Conservation (phyloP, 495 filamentous ascomycete species). For the Podospora australis region DNA sequence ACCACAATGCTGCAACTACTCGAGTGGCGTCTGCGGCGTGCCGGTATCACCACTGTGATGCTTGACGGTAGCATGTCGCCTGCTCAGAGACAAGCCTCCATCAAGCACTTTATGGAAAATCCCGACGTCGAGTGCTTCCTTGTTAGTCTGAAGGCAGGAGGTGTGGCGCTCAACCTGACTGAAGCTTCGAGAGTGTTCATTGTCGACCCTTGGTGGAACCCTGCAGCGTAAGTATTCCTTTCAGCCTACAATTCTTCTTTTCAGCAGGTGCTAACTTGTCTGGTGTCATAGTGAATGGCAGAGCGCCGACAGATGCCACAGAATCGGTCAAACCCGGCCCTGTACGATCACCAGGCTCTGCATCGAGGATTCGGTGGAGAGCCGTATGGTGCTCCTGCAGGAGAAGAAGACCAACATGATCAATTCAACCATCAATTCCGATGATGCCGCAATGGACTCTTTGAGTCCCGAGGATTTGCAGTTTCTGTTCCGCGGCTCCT, state of each 20-base stretch:
- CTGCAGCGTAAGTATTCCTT: conserved; percentile 53
- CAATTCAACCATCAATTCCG: conserved; percentile 87
- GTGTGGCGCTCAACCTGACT: conserved; percentile 89
- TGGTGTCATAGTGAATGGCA: conserved; percentile 67
- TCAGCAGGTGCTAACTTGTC: neutral
- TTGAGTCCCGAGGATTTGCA: conserved; percentile 86
- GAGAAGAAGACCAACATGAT: conserved; percentile 98
- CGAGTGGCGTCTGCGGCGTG: conserved; percentile 90
- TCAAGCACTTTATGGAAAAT: conserved; percentile 90
- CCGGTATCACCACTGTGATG: conserved; percentile 96
- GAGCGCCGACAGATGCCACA: conserved; percentile 90
- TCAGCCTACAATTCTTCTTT: neutral
- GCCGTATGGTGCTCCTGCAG: conserved; percentile 85
- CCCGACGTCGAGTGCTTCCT: conserved; percentile 88
- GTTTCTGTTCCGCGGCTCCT: conserved; percentile 76
- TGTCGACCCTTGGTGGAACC: conserved; percentile 98
- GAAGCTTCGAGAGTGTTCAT: conserved; percentile 94
- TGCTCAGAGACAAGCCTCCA: conserved; percentile 81
- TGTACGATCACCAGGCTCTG: conserved; percentile 91
- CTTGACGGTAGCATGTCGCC: conserved; percentile 94
- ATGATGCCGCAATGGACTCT: conserved; percentile 80
- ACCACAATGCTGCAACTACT: conserved; percentile 97
- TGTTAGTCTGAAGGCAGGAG: conserved; percentile 90
- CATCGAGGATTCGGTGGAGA: conserved; percentile 94
- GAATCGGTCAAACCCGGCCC: conserved; percentile 88